These are phyloP conservation scores for Xylaria curta DNA, from an alignment of 495 filamentous ascomycete species.

Conservation along the genomic window DNA sequence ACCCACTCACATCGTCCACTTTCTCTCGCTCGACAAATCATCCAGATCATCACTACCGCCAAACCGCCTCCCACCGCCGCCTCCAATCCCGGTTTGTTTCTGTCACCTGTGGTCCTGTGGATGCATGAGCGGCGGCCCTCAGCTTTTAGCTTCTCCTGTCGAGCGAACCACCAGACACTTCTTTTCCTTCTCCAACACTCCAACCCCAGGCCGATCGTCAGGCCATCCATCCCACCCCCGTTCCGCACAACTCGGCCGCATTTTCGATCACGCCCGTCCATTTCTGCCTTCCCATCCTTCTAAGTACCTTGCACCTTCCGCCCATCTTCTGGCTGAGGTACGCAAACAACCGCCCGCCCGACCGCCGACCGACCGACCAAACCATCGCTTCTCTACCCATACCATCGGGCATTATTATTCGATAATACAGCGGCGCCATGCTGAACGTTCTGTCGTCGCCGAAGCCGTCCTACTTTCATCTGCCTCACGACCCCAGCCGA, in stretches of 20 bases:
- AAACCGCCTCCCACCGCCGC: constrained; percentile 20
- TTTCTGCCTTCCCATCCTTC: constrained; percentile 19
- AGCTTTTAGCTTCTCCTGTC: constrained; percentile 16
- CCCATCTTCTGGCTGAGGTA: neutral
- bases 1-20: constrained; percentile 21
- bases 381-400: neutral
- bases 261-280: constrained; percentile 19
- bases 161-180: constrained; percentile 16
- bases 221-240: constrained; percentile 23
- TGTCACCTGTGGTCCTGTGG: constrained; percentile 19
- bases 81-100: constrained; percentile 22
- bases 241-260: constrained; percentile 28
- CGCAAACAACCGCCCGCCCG: constrained; percentile 3
- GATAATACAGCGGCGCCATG: constrained; percentile 43
- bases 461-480: constrained; percentile 73
- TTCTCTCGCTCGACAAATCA: constrained; percentile 27
- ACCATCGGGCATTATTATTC: constrained; percentile 14
- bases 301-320: neutral
- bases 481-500: constrained; percentile 74
- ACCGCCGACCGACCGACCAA: neutral
- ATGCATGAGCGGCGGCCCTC: constrained; percentile 20
- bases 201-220: constrained; percentile 20
- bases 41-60: constrained; percentile 22
- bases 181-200: neutral
- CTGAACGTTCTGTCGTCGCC: constrained; percentile 57